Evolutionary conservation across 495 filamentous ascomycete species (phyloP), one percentile per base, ranked within the genome.

Genomic region (Aspergillus hancockii): DNA sequence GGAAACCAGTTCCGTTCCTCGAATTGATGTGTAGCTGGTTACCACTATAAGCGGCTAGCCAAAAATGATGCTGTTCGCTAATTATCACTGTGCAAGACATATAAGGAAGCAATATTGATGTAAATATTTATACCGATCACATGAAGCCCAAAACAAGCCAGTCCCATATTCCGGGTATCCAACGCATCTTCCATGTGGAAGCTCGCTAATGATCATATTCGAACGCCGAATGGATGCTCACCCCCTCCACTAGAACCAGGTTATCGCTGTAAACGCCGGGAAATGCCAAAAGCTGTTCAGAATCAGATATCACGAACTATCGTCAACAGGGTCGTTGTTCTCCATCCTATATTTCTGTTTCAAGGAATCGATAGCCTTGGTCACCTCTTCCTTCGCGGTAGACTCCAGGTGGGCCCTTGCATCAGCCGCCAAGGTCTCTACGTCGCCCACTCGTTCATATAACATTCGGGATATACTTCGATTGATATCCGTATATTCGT

Each of bases 401-500:
- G 79, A 81, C 73, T 93, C 88, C 71, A 90, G 88, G 8, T 75
- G 75, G 34, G 81, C 79, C 59, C 82, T 81, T 38, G 82, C 79
- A 13, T 83, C 80, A 10, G 83, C 76, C 32, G 84, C 80, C 10
- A 88, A 69, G 3, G 75, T 71, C n/a, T 81, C 78, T 0, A 79
- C 77, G 47, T 88, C 85, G 7, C 82, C 84, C 14, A 93, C 85
- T 38, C 85, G 84, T 40, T 95, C 89, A 68, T 97, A 97, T n/a
- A 97, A 75, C 73, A 84, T 87, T 18, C 90, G 84, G 14, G 89
- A 94, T 25, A 96, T 84, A 36, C 84, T 87, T 47, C 91, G 85
- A 69, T 96, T 96, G 74, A 96, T 92, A 47, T 87, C 83, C 6
- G 88, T 92, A 74, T 90, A 97, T 69, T 96, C 88, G 41, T 95